A percentile compares a stretch with the other conserved stretches of the same genome.
Evolutionary conservation across 1,284 basidiomycete genomes (phyloP).

Genomic region (Volvariella surrecta): DNA sequence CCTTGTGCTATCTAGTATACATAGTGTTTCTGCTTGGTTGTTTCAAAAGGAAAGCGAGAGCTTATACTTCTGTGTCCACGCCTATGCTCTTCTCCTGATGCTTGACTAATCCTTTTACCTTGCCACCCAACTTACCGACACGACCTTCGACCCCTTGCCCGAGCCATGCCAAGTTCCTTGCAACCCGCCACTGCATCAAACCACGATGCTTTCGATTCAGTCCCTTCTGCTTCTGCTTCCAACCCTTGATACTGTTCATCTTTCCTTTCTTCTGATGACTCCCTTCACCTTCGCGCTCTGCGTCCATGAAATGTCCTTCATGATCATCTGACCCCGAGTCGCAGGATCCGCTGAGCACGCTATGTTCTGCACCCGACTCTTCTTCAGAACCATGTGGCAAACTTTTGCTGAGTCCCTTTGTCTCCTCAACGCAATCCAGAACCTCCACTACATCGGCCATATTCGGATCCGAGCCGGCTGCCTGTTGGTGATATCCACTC

Average conservation of each 20-base stretch:
- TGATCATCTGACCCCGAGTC: constrained; percentile 10
- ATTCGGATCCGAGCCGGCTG: constrained; percentile 23
- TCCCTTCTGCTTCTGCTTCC: constrained; percentile 16
- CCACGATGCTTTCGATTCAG: constrained; percentile 33
- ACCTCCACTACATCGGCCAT: constrained; percentile 32
- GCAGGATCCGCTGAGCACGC: constrained; percentile 10
- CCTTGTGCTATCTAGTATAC: too few species aligned
- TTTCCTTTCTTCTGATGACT: constrained; percentile 7
- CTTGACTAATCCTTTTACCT: constrained; percentile 22
- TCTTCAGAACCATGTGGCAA: constrained; percentile 12
- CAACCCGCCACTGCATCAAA: constrained; percentile 32
- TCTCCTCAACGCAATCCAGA: constrained; percentile 28
- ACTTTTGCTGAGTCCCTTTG: constrained; percentile 16
- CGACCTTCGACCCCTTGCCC: constrained; percentile 24
- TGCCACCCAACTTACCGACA: constrained; percentile 19
- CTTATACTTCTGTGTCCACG: constrained; percentile 27
- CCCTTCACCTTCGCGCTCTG: constrained; percentile 7
- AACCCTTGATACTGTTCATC: constrained; percentile 12
- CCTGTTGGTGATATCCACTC: constrained; percentile 28
- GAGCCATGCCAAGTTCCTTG: constrained; percentile 30
- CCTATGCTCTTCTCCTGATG: constrained; percentile 22
- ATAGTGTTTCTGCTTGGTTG: too few species aligned
- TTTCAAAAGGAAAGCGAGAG: not conserved
- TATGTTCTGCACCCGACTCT: constrained; percentile 7
- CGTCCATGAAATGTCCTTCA: constrained; percentile 8